Conservation (phyloP, 495 filamentous ascomycete species). For the Lepraria neglecta region DNA sequence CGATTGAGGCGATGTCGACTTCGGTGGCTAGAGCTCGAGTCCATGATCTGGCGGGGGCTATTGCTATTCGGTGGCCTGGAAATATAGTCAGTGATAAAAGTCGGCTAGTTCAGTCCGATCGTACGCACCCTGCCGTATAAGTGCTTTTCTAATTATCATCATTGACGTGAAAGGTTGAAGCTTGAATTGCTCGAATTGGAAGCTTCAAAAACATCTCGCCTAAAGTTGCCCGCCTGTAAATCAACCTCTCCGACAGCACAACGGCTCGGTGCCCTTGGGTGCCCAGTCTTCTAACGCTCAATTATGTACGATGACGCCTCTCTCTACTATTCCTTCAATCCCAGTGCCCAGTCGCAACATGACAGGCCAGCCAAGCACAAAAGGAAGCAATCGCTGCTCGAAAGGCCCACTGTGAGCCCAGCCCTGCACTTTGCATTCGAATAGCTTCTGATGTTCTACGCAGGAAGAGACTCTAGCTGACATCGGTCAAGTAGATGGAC, state of each 20-base stretch:
- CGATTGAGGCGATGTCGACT: slow-evolving; percentile 23
- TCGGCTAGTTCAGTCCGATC: not conserved
- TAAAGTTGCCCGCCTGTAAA: slow-evolving; percentile 17
- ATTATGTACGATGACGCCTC: slow-evolving; percentile 70
- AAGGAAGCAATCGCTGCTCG: slow-evolving; percentile 57
- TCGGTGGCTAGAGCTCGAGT: slow-evolving; percentile 24
- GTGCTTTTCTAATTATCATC: slow-evolving; percentile 25
- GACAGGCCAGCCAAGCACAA: slow-evolving; percentile 45
- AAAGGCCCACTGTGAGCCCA: slow-evolving; percentile 60
- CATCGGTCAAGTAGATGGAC: slow-evolving; percentile 38
- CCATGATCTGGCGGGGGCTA: slow-evolving; percentile 15
- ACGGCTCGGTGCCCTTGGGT: not conserved
- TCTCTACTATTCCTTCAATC: slow-evolving; percentile 58
- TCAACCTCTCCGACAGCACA: not conserved
- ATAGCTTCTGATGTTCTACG: slow-evolving; percentile 35
- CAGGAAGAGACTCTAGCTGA: slow-evolving; percentile 41
- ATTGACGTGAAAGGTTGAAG: not conserved
- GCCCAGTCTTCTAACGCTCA: not conserved
- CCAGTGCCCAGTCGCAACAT: slow-evolving; percentile 44
- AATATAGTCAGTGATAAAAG: not conserved
- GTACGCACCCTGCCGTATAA: slow-evolving; percentile 22
- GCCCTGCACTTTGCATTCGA: slow-evolving; percentile 25
- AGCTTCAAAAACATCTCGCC: slow-evolving; percentile 14
- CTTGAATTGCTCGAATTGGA: not conserved
- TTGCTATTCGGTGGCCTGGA: slow-evolving; percentile 9